phyloP scores from a whole-genome alignment of 2,329 filamentous ascomycete species.

The Simplicillium sp. region DNA sequence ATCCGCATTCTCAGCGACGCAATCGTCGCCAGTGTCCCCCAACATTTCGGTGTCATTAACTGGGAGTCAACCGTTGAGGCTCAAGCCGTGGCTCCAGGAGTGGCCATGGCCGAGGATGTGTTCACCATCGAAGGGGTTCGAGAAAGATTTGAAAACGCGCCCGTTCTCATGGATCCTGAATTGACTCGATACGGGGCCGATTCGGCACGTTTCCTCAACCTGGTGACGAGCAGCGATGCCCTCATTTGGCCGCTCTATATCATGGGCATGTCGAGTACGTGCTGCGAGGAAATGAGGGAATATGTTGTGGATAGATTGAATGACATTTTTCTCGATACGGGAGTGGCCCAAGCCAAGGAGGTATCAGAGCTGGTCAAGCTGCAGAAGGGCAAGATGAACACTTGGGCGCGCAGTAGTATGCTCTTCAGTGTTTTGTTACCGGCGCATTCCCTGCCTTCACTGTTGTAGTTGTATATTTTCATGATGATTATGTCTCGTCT shows the following conservation, averaged over 20 bases:
- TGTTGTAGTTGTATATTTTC: too few relatives aligned
- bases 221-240: slow-evolving; percentile 37
- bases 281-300: slow-evolving; percentile 26
- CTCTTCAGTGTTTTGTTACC: too few relatives aligned
- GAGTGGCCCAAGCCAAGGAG: slow-evolving; percentile 31
- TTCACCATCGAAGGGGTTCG: slow-evolving; percentile 10
- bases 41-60: slow-evolving; percentile 38
- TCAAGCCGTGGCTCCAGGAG: slow-evolving; percentile 4
- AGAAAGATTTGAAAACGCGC: slow-evolving; percentile 7
- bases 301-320: slow-evolving; percentile 35
- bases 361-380: slow-evolving; percentile 28
- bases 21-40: slow-evolving; percentile 36
- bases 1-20: slow-evolving; percentile 29
- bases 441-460: too few relatives aligned
- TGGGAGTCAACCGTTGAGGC: slow-evolving; percentile 21
- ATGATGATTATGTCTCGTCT: too few relatives aligned
- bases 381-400: too few relatives aligned
- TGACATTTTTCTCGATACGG: slow-evolving; percentile 34
- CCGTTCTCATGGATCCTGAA: too few relatives aligned
- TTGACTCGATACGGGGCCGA: slow-evolving; percentile 14
- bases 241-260: slow-evolving; percentile 42
- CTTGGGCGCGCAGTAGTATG: too few relatives aligned
- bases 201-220: slow-evolving; percentile 35
- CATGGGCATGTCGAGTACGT: slow-evolving; percentile 36
- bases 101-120: slow-evolving; percentile 1